Conservation (phyloP, 2,329 filamentous ascomycete species). For the Neurospora crassa region DNA sequence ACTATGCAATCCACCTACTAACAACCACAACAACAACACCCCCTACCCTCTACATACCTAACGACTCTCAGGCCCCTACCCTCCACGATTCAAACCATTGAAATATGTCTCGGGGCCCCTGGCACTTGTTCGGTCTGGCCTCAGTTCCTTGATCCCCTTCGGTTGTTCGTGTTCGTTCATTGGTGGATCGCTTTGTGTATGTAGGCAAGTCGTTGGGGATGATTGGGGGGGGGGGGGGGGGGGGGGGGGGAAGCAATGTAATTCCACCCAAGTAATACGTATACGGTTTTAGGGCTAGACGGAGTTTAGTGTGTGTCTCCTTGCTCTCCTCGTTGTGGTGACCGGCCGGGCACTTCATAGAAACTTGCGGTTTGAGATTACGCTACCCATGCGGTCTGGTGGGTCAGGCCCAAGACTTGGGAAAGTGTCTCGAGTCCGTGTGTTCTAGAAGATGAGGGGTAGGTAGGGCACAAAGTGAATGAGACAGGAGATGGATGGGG, state of each 20-base stretch:
- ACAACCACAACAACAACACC: background rate
- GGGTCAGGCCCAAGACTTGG: too few relatives aligned
- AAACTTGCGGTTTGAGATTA: background rate
- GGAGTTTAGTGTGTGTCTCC: background rate
- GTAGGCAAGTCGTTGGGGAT: background rate
- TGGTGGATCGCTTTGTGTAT: background rate
- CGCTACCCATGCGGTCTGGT: too few relatives aligned
- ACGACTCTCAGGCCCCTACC: background rate
- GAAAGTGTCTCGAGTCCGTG: too few relatives aligned
- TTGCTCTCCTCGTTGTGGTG: background rate
- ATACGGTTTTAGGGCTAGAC: background rate
- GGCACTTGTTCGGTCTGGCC: background rate
- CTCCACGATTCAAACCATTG: background rate
- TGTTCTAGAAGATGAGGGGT: background rate
- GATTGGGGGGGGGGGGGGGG: too few relatives aligned
- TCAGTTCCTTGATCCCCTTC: background rate
- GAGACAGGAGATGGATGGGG: background rate
- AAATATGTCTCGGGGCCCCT: background rate
- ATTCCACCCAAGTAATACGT: background rate
- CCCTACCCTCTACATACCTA: background rate
- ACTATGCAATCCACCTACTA: background rate
- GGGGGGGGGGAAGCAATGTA: background rate
- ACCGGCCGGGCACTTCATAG: background rate
- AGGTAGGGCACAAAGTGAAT: too few relatives aligned
- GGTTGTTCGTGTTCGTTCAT: background rate